Evolutionary conservation across 352 stramenopile genomes (phyloP), one percentile per base, ranked within the genome.

Genomic region (Elongisporangium undulatum): DNA sequence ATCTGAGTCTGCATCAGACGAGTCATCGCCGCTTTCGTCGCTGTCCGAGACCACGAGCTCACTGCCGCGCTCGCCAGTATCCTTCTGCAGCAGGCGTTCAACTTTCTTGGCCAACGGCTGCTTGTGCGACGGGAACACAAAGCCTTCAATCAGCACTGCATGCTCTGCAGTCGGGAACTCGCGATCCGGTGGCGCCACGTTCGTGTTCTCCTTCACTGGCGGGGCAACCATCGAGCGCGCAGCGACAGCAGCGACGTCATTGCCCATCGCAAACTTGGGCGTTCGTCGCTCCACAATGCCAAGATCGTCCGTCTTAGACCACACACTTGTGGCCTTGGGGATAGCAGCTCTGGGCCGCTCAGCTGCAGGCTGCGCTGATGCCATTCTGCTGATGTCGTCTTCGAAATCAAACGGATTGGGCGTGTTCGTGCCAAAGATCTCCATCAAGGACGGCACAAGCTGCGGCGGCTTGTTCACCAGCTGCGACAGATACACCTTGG

Each of bases 111-210:
- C 85, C 20, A 90, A 49, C 58, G 76, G 77, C 22, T 80, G 59
- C 63, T 95, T 95, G 70, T 95, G 86, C 48, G 76, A 71, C 26
- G 86, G 86, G 54, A 95, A 95, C 51, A 93, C 72, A 56, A 91
- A 93, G 49, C 86, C 86, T 59, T 95, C 86, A 38, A 95, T 93
- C 19, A 89, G 67, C 51, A 87, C 75, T 1, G 83, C 80, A 22
- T 95, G 79, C 21, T 76, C 55, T 5, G 65, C 60, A 3, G 74
- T 75, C 0, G 82, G 81, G 45, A 93, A 95, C 21, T 75, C 68
- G 20, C 67, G 56, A 9, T 77, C 67, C 0, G 80, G 79, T 2
- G 67, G 62, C 15, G 62, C 64, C 13, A 69, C 69, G 4, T 61
- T 41, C 13, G 39, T 52, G 55, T 86, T 87, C 52, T 90, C 79